A percentile compares a stretch with the other conserved stretches of the same genome.
These are phyloP conservation scores for Remersonia thermophila DNA, from an alignment of 2,329 filamentous ascomycete species.

Conservation along the genomic window DNA sequence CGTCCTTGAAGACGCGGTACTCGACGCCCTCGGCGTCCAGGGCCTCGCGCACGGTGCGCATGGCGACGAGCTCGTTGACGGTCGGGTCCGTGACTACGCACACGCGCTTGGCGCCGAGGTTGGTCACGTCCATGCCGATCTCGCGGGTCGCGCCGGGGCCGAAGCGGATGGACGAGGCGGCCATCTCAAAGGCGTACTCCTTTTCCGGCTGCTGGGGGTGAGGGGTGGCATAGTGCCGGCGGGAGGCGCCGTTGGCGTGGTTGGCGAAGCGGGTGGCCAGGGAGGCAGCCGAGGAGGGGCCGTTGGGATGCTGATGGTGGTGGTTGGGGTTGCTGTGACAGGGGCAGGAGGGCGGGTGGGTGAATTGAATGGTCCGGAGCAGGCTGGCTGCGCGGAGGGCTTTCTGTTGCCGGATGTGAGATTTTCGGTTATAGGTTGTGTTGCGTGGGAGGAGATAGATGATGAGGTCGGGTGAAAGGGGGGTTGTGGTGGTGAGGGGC, in stretches of 20 bases:
- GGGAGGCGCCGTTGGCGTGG: constrained; percentile 11
- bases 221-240: constrained; percentile 59
- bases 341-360: constrained; percentile 76
- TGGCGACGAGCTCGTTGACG: constrained; percentile 71
- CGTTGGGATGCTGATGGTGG: constrained; percentile 42
- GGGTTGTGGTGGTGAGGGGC: background rate
- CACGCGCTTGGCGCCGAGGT: constrained; percentile 76
- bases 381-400: constrained; percentile 56
- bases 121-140: constrained; percentile 94
- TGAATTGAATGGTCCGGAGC: constrained; percentile 81
- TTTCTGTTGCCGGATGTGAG: constrained; percentile 27
- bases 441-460: background rate
- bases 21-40: constrained; percentile 65
- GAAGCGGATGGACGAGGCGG: constrained; percentile 85
- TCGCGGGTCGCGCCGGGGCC: constrained; percentile 88
- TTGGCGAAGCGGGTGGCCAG: constrained; percentile 38
- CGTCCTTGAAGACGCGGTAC: constrained; percentile 70
- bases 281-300: constrained; percentile 19
- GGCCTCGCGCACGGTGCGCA: constrained; percentile 78
- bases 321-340: constrained; percentile 84
- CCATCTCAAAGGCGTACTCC: constrained; percentile 99
- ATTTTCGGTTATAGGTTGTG: background rate
- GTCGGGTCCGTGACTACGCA: constrained; percentile 84
- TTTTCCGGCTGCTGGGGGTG: constrained; percentile 49
- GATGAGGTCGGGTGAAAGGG: background rate